Conservation (phyloP, 1,139 yeast species). For the Magnusiomyces suaveolens region DNA sequence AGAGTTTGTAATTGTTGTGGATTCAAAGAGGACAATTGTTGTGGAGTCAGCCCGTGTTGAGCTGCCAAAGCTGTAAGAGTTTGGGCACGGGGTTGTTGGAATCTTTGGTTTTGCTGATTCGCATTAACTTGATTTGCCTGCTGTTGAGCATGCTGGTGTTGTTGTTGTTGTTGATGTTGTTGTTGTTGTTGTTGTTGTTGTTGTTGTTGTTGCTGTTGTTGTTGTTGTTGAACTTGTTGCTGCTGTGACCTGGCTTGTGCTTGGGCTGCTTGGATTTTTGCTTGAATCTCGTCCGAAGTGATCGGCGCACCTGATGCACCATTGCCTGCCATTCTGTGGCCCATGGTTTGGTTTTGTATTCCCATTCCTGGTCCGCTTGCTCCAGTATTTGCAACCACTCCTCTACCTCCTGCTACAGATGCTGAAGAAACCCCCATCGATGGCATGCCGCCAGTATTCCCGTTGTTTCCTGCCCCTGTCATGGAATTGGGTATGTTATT, state of each 20-base stretch:
- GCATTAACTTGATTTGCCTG: no score
- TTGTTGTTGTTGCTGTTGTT: constrained; percentile 6
- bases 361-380: no score
- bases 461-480: no score
- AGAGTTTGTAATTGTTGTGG: constrained; percentile 17
- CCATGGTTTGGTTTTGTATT: no score
- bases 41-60: background rate
- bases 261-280: background rate
- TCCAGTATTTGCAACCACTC: no score
- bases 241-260: constrained; percentile 1
- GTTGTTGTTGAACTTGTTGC: constrained; percentile 8
- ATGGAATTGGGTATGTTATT: no score
- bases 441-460: no score
- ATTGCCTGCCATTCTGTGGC: no score
- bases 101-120: no score
- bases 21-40: constrained; percentile 6
- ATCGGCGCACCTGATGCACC: background rate
- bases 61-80: background rate
- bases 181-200: constrained; percentile 6
- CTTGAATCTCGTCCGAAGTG: background rate
- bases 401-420: no score
- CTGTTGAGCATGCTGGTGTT: constrained; percentile 8
- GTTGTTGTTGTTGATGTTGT: background rate
- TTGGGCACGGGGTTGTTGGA: background rate
- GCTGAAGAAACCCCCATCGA: no score